Conservation (phyloP, 1,139 yeast genomes). For the Yamadazyma friedrichii region DNA sequence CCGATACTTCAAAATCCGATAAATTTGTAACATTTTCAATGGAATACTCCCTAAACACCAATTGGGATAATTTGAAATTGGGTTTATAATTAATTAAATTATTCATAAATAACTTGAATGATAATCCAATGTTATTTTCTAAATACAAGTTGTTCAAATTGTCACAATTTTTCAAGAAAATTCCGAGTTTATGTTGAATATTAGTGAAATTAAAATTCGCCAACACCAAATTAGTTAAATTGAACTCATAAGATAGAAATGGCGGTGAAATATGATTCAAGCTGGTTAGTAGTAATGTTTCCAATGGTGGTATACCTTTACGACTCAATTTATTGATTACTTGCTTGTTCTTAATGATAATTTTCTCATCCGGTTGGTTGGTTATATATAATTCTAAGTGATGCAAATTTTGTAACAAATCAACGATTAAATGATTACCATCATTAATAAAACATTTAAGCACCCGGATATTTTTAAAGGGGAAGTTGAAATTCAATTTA, state of each 20-base stretch:
- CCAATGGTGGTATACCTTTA: neutral
- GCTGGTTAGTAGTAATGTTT: conserved; percentile 1
- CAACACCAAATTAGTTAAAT: conserved; percentile 25
- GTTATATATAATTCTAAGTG: conserved; percentile 22
- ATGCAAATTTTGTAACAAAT: conserved; percentile 27
- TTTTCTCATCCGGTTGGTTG: conserved; percentile 3
- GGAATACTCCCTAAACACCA: conserved; percentile 31
- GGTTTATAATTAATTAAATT: conserved; percentile 32
- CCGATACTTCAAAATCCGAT: conserved; percentile 24
- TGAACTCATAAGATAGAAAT: conserved; percentile 18
- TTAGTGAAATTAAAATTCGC: conserved; percentile 33
- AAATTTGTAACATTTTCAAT: conserved; percentile 18
- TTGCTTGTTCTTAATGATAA: conserved; percentile 6
- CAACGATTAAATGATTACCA: conserved; percentile 23
- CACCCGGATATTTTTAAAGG: conserved; percentile 20
- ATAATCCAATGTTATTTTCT: conserved; percentile 34
- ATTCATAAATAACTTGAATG: conserved; percentile 28
- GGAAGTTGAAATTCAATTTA: conserved; percentile 27
- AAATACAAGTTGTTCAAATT: conserved; percentile 24
- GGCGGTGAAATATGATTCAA: conserved; percentile 7
- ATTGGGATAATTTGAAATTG: conserved; percentile 22
- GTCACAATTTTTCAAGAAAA: conserved; percentile 22
- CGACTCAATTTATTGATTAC: neutral
- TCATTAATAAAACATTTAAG: conserved; percentile 30
- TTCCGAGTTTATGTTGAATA: conserved; percentile 28